Percentiles rank a stretch among this genome's conserved stretches.
Evolutionary conservation across 352 stramenopile genomes (phyloP).

Genomic region (Pythium insidiosum): DNA sequence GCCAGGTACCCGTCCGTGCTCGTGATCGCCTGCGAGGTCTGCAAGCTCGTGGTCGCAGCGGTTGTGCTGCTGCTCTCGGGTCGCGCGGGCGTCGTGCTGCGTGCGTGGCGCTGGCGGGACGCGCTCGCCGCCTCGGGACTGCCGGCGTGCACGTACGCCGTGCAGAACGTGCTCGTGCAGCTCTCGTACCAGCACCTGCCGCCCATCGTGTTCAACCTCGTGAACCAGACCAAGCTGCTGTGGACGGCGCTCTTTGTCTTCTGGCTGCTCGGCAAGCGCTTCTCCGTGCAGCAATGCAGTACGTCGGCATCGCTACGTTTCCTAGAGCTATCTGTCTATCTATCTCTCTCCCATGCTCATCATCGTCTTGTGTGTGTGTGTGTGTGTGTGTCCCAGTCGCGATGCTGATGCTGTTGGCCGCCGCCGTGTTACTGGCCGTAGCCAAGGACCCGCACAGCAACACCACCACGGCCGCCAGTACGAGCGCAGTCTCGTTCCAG

Average conservation of each 20-base stretch:
- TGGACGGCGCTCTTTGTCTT: constrained; percentile 79
- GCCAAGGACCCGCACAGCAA: constrained; percentile 26
- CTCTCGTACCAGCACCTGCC: constrained; percentile 74
- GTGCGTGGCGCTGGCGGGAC: constrained; percentile 49
- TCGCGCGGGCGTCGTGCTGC: constrained; percentile 20
- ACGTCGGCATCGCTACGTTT: constrained; percentile 3
- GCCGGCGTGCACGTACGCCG: constrained; percentile 75
- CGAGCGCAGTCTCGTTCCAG: constrained; percentile 30
- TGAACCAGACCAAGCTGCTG: constrained; percentile 86
- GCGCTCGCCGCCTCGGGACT: constrained; percentile 61
- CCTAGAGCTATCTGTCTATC: neutral
- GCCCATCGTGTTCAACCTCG: constrained; percentile 80
- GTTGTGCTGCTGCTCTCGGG: constrained; percentile 34
- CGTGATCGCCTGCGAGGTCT: constrained; percentile 68
- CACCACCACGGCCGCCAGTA: neutral
- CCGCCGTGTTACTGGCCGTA: constrained; percentile 61
- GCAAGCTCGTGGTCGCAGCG: constrained; percentile 56
- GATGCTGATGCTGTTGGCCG: constrained; percentile 63
- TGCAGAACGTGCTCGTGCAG: constrained; percentile 85
- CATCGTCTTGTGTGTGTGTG: neutral
- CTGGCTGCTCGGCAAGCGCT: constrained; percentile 62
- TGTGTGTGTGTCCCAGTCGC: no score
- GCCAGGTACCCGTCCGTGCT: constrained; percentile 52
- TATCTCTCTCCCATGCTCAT: neutral
- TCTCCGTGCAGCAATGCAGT: constrained; percentile 56